A percentile compares a stretch with the other conserved stretches of the same genome.
phyloP scores from a whole-genome alignment of 164 flowering plant genomes.

The Umbilicus rupestris region DNA sequence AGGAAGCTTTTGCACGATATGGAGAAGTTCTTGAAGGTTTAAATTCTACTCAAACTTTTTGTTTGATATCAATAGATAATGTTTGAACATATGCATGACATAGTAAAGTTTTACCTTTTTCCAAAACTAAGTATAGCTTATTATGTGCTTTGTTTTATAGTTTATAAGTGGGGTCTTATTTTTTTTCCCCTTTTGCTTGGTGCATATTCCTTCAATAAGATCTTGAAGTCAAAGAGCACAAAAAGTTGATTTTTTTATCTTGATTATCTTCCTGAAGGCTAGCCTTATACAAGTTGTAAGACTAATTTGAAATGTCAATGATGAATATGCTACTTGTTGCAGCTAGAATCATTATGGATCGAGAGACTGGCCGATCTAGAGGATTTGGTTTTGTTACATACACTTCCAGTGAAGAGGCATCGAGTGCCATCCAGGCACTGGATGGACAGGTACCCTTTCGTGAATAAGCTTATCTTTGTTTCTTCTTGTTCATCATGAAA shows the following conservation, averaged over 20 bases:
- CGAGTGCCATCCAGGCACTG: conserved; percentile 8
- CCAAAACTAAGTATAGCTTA: background rate
- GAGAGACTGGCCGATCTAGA: conserved; percentile 9
- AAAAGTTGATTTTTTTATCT: no score
- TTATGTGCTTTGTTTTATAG: no score
- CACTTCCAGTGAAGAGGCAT: conserved; percentile 9
- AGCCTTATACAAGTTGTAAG: background rate
- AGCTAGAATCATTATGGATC: conserved; percentile 9
- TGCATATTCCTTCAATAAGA: no score
- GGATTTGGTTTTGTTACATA: conserved; percentile 11
- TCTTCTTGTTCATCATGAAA: background rate
- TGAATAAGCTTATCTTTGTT: background rate
- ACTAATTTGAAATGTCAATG: background rate
- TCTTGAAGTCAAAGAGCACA: no score
- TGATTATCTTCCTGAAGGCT: no score
- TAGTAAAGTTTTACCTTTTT: background rate
- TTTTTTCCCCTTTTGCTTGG: no score
- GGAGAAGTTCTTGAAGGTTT: conserved; percentile 53
- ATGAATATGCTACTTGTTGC: background rate
- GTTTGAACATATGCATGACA: background rate
- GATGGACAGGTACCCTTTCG: conserved; percentile 6
- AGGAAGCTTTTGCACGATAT: conserved; percentile 40
- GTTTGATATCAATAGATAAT: background rate
- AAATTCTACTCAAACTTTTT: background rate
- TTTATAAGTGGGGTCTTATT: no score